Base-by-base conservation (phyloP, 2,329 filamentous ascomycete species). In the Colletotrichum sp. region DNA sequence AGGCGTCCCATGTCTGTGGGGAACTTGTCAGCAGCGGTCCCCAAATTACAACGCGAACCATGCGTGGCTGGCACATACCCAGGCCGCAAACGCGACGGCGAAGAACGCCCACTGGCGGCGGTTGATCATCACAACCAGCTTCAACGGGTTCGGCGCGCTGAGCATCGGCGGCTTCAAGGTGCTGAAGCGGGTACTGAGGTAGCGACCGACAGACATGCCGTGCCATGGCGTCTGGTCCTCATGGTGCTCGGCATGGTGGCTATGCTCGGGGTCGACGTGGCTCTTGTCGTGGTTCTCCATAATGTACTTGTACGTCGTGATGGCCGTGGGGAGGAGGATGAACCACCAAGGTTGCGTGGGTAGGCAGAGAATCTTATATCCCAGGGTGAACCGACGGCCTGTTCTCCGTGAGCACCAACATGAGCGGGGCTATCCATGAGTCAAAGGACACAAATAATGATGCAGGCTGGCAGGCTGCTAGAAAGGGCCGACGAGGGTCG, bases 1-100 rank as follows among this genome's bases (percentile, higher is more conserved):
- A 93, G 5, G 92, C 87, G 80, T 93, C 91, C 90, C 90, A 92
- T 1, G 89, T 89, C 90, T 91, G 48, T 9, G 5, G 13, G 18
- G 5, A 18, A 26, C 2, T 13, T 24, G 71, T 77, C 39, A 74
- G 48, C 68, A 34, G 30, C 44, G 44, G 44, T 13, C 44, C 44
- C 16, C 59, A 34, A 22, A 24, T 15, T 24, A 0, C 16, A 30
- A 5, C 8, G 18, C n/a, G 59, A 63, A n/a, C 59, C 13, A 3
- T 10, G 28, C n/a, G 59, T 32, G 24, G 44, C 10, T 26, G 18
- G 8, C 55, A 64, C 86, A 68, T 82, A 90, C 89, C 90, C 90
- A 92, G n/a, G 89, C 90, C 34, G 84, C 82, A 66, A 92, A 91
- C 2, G 89, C 89, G 68, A 92, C 84, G 12, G 83, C 80, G 80